Base-by-base conservation (phyloP, 2,329 filamentous ascomycete species). In the Botrytis medusae region DNA sequence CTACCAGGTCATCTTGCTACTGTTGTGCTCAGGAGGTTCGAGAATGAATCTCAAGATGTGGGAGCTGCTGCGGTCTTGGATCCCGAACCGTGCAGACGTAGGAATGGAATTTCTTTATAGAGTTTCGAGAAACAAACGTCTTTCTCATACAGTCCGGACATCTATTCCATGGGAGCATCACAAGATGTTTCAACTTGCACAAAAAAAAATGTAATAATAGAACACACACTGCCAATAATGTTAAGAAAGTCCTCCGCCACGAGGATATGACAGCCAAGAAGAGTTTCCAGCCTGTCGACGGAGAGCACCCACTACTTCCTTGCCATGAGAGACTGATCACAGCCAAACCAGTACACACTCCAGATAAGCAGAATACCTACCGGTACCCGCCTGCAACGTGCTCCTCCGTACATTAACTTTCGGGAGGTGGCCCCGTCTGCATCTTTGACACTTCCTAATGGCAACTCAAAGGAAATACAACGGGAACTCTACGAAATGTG, bases 361-460 rank as follows among this genome's bases (percentile, higher is more conserved):
- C 20, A n/a, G 48, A 69, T 59, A 20, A 57, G 65, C 10, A 32
- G 10, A 40, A 20, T 32, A 12, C n/a, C 32, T 32, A 32, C n/a
- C 32, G n/a, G 51, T 57, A 57, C 18, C 32, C 10, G 51, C 48
- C 54, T 10, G 7, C 29, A 44, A 22, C 29, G 60, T 42, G 65
- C 37, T 32, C n/a, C 51, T 57, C n/a, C n/a, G 6, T 57, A 44
- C n/a, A 69, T 69, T 16, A 32, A 44, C 65, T 57, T 68, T 68
- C 18, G 12, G 20, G 48, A 29, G 37, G 20, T 42, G 16, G 22
- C n/a, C 20, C 54, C 20, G 16, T 57, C 18, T 22, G 65, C 37
- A 25, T 18, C 34, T 42, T 69, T 69, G 65, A 57, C 65, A 68
- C 65, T 68, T 68, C n/a, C n/a, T 42, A 57, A 42, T 34, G 48